Evolutionary conservation across 345 rosid species (phyloP).

Genomic region (Populus tremula): DNA sequence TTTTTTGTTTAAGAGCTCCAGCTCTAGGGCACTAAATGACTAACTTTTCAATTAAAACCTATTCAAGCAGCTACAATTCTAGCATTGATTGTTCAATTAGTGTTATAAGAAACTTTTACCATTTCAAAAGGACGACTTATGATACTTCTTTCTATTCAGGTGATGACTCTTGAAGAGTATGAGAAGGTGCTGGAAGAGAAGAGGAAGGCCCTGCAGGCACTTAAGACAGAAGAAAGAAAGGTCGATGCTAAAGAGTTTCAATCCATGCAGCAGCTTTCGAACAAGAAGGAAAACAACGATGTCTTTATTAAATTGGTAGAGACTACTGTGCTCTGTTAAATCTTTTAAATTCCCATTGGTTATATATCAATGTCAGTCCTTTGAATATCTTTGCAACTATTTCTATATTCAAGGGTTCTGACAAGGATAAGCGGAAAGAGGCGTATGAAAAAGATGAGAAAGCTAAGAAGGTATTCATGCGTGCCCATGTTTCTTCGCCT

Average conservation of each 20-base stretch:
- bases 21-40: background rate
- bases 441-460: constrained; percentile 60
- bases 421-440: constrained; percentile 65
- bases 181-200: constrained; percentile 54
- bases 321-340: background rate
- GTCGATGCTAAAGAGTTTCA: constrained; percentile 62
- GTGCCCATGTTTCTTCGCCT: background rate
- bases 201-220: constrained; percentile 55
- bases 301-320: constrained; percentile 58
- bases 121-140: background rate
- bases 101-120: background rate
- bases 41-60: background rate
- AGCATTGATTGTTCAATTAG: background rate
- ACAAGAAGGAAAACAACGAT: constrained; percentile 54
- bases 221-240: constrained; percentile 61
- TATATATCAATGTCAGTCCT: background rate
- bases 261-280: constrained; percentile 68
- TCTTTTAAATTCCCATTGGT: background rate
- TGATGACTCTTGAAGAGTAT: constrained; percentile 29
- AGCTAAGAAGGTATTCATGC: constrained; percentile 48
- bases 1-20: background rate
- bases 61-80: background rate
- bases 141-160: constrained; percentile 5
- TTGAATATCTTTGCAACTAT: background rate
- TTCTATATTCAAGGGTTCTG: constrained; percentile 46